These are phyloP conservation scores for Eimeria falciformis DNA, from an alignment of 169 alveolate genomes.

Conservation along the genomic window DNA sequence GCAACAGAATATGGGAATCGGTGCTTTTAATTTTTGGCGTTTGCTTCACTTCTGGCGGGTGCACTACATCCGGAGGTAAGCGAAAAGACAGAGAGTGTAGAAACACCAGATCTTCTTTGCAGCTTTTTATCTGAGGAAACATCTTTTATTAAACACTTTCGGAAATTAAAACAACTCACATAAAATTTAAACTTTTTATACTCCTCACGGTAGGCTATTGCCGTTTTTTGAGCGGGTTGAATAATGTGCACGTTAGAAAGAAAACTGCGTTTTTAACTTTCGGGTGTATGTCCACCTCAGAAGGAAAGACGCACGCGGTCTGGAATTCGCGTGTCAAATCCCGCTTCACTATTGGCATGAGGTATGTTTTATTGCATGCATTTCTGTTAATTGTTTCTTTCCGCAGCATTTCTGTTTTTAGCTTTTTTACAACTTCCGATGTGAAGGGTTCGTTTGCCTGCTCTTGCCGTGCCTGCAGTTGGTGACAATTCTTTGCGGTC, in stretches of 20 bases:
- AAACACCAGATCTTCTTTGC: background rate
- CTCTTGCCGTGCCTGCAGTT: background rate
- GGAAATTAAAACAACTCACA: too few species aligned
- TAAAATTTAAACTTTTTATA: too few species aligned
- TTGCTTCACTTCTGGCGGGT: constrained; percentile 59
- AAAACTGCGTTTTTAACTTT: background rate
- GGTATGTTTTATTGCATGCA: background rate
- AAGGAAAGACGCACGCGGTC: constrained; percentile 57
- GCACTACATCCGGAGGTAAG: constrained; percentile 47
- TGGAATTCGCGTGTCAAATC: constrained; percentile 53
- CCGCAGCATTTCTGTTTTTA: background rate
- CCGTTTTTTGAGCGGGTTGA: background rate
- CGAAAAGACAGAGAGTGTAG: background rate
- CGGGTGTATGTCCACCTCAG: constrained; percentile 20
- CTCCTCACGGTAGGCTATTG: too few species aligned
- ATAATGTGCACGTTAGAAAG: background rate
- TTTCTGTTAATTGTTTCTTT: background rate
- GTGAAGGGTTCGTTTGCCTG: background rate
- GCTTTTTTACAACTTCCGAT: background rate
- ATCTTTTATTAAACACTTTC: too few species aligned
- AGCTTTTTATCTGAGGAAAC: too few species aligned
- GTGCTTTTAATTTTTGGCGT: constrained; percentile 36
- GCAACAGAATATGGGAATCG: background rate
- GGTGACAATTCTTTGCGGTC: background rate
- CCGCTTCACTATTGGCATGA: constrained; percentile 57